A percentile compares a stretch with the other conserved stretches of the same genome.
phyloP scores from a whole-genome alignment of 106 monocot species.

The Dioscorea zingiberensis region DNA sequence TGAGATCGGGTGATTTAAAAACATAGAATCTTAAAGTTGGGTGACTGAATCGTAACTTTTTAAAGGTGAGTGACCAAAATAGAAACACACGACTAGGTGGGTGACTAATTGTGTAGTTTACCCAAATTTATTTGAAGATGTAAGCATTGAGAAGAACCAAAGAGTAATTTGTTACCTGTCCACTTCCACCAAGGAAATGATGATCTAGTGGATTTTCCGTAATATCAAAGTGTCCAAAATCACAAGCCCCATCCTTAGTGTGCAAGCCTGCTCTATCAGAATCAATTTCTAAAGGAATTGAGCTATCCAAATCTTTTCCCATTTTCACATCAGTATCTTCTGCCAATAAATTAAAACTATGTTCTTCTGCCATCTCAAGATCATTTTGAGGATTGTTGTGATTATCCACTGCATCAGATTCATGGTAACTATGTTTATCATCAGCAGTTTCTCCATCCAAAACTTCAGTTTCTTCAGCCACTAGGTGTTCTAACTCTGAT shows the following conservation, averaged over 20 bases:
- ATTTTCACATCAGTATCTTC: slow-evolving; percentile 12
- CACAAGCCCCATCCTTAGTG: slow-evolving; percentile 11
- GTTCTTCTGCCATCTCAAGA: slow-evolving; percentile 8
- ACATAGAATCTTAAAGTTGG: too few species aligned
- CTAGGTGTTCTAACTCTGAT: slow-evolving; percentile 8
- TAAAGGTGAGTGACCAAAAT: too few species aligned
- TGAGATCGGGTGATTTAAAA: too few species aligned
- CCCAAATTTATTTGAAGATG: too few species aligned
- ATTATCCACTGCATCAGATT: slow-evolving; percentile 11
- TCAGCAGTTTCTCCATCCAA: slow-evolving; percentile 19
- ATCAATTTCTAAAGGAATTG: slow-evolving; percentile 15
- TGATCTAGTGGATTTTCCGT: slow-evolving; percentile 61
- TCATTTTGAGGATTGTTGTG: slow-evolving; percentile 7
- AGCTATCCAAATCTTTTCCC: background rate
- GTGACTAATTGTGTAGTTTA: too few species aligned
- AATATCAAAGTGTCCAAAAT: slow-evolving; percentile 88
- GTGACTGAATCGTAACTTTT: too few species aligned
- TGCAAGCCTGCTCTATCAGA: slow-evolving; percentile 10
- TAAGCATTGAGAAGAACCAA: too few species aligned
- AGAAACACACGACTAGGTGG: too few species aligned
- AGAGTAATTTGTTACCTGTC: slow-evolving; percentile 45
- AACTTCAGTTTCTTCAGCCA: slow-evolving; percentile 16
- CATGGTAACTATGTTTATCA: slow-evolving; percentile 8
- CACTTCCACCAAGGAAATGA: slow-evolving; percentile 46
- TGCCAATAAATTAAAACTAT: slow-evolving; percentile 1